phyloP scores from a whole-genome alignment of 2,329 filamentous ascomycete species.

The Tetracladium maxilliforme region DNA sequence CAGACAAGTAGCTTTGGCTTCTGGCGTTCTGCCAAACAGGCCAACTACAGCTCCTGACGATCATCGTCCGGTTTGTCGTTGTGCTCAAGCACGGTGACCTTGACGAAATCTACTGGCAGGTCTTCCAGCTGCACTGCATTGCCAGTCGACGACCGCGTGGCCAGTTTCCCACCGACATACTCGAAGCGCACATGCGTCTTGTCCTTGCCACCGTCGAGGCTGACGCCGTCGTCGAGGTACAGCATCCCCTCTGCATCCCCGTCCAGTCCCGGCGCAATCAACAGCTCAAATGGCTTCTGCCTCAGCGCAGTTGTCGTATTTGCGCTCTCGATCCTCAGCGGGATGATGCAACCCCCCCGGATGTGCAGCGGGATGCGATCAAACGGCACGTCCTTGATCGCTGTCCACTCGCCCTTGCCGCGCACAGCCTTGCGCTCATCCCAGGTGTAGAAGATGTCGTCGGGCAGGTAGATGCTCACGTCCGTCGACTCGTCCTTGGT shows the following conservation, averaged over 20 bases:
- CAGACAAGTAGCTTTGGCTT: too few relatives aligned
- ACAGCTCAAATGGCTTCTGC: conserved; percentile 51
- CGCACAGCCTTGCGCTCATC: conserved; percentile 26
- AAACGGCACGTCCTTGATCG: conserved; percentile 18
- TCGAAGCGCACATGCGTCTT: conserved; percentile 44
- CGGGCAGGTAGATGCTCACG: conserved; percentile 30
- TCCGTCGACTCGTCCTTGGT: conserved; percentile 21
- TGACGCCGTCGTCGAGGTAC: conserved; percentile 68
- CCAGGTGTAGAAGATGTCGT: conserved; percentile 27
- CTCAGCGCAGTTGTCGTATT: conserved; percentile 48
- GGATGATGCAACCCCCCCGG: conserved; percentile 45
- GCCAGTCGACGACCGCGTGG: too few relatives aligned
- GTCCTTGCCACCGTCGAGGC: conserved; percentile 38
- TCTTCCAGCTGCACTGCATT: too few relatives aligned
- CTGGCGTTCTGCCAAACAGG: too few relatives aligned
- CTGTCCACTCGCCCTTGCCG: conserved; percentile 19
- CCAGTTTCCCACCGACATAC: conserved; percentile 37
- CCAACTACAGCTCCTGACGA: too few relatives aligned
- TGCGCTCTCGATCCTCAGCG: conserved; percentile 34
- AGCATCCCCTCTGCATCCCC: conserved; percentile 52
- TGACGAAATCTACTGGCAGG: too few relatives aligned
- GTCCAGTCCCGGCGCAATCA: conserved; percentile 49
- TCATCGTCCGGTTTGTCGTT: too few relatives aligned
- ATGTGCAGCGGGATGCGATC: conserved; percentile 48
- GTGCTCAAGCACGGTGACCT: too few relatives aligned